Percentiles rank a stretch among this genome's conserved stretches.
Evolutionary conservation across 192 early-diverging fungal species (phyloP).

Genomic region (Oehlia diaphana): DNA sequence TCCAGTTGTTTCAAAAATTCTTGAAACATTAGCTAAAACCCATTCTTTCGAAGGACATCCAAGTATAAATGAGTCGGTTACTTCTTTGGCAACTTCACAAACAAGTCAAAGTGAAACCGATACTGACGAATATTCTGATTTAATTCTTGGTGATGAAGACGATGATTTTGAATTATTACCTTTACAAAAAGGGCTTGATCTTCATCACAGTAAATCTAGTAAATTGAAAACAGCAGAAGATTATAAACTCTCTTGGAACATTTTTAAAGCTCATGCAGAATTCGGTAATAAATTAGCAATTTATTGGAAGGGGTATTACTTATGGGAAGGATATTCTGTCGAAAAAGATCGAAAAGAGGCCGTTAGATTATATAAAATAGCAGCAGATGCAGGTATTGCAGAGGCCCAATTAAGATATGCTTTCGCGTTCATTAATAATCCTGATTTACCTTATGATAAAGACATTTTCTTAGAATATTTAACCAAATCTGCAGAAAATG

Average conservation of each 20-base stretch:
- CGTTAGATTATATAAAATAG: background rate
- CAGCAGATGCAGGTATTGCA: slow-evolving; percentile 5
- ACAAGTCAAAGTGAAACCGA: background rate
- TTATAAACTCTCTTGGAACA: background rate
- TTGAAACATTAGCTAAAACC: background rate
- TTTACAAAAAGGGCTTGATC: background rate
- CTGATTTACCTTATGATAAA: background rate
- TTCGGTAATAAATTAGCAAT: background rate
- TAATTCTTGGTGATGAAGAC: background rate
- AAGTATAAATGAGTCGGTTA: background rate
- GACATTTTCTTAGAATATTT: background rate
- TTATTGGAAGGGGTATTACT: slow-evolving; percentile 18
- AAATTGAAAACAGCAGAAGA: background rate
- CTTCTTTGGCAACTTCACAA: background rate
- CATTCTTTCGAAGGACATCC: background rate
- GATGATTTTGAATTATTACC: background rate
- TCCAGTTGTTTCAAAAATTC: background rate
- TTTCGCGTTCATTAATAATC: background rate
- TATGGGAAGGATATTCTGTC: slow-evolving; percentile 19
- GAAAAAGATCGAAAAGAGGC: background rate
- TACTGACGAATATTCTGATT: background rate
- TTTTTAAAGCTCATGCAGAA: background rate
- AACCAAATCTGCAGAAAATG: background rate
- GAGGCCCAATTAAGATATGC: slow-evolving; percentile 3
- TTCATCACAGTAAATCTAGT: background rate